Evolutionary conservation across 2,329 filamentous ascomycete genomes (phyloP), one percentile per base, ranked within the genome.

Genomic region (Knufia petricola): DNA sequence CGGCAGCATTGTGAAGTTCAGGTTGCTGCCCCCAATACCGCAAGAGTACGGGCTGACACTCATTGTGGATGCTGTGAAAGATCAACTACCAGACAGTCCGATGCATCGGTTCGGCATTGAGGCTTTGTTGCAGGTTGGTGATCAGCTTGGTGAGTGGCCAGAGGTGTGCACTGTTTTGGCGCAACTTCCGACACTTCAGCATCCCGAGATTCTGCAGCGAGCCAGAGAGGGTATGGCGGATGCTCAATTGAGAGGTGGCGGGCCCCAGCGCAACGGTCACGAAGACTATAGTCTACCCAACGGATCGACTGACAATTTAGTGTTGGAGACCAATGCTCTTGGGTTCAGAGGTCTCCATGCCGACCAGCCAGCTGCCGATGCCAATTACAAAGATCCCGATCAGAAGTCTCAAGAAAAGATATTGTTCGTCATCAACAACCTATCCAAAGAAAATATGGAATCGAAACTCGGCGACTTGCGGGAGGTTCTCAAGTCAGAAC

Each of bases 51-150:
- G 87, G n/a, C 73, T 96, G 13, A 88, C 86, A 13, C 95, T 98
- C 87, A 94, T 98, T 54, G 73, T 96, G n/a, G 89, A 98, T 64
- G 87, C 92, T 10, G 88, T 98, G 20, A 78, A 87, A 55, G 88
- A 95, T 55, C 87, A 92, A 60, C 71, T 77, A 26, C 80, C 85
- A 0, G 85, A 94, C 26, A 82, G 89, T 52, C 82, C 87, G 1
- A 96, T 98, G 92, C 96, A 92, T 72, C 95, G 95, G 60, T 98
- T 98, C 63, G 92, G 94, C 9, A 76, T 98, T 10, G 92, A 98
- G 64, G 92, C 92, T 13, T 76, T 98, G 52, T 83, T 95, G 63
- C 88, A 96, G 64, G 78, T 96, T 47, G 82, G 87, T 48, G 76
- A 79, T 32, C 81, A 92, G 34, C 79, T 98, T 42, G 76, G 81